Evolutionary conservation across 768 basidiomycete species (phyloP), one percentile per base, ranked within the genome.

Genomic region (Boletus bicolor): DNA sequence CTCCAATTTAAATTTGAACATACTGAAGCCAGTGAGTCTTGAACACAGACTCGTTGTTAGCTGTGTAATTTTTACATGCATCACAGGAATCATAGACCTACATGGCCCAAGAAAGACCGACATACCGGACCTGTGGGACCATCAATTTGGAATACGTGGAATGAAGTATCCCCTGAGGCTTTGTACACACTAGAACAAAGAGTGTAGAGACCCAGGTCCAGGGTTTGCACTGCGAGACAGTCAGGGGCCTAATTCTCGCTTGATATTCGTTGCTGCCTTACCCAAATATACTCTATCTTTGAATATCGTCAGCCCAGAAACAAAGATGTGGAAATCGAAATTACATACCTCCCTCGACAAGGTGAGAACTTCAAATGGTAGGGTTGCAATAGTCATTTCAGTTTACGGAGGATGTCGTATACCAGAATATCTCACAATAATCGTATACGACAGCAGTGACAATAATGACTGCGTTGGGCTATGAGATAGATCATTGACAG

Each of bases 221-320:
- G 11, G 28, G 7, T 11, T 34, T 46, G 14, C 15, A n/a, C 54
- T 55, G 12, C 37, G 5, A 1, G 1, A 37, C 5, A 26, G 1
- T 53, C 24, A 45, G 36, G 7, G 36, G 35, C 11, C 32, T 35
- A 0, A 3, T 19, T 5, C 17, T 28, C 9, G 7, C 24, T 24
- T 5, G 21, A 46, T 10, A 19, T 8, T 4, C 8, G 21, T 34
- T 19, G n/a, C 7, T 35, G 35, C 4, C 43, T 38, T n/a, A 53
- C 50, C 50, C 51, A 56, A 4, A 53, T 17, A 39, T 56, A 45
- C 5, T 56, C 32, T 30, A 53, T 26, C 55, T 55, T 1, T 19
- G 5, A 28, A 28, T 6, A 4, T 24, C 15, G 4, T 45, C 12
- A 34, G 15, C 5, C 12, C 7, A 34, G 11, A 44, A 19, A 17